phyloP scores from a whole-genome alignment of 2,329 filamentous ascomycete species.

The Pseudocercospora pini-densiflorae region DNA sequence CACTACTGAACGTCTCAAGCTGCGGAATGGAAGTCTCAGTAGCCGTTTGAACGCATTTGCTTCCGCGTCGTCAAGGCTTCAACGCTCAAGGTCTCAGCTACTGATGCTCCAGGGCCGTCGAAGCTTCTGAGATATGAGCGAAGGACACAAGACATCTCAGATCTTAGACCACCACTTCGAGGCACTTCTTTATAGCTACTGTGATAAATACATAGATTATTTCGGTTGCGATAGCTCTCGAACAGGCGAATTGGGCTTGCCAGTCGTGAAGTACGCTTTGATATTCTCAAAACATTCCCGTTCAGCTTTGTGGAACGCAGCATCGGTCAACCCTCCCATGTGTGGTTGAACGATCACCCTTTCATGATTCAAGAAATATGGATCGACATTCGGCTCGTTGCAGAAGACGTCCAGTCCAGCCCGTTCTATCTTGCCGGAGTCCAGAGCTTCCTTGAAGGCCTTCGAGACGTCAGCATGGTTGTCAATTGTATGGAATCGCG shows the following conservation, averaged over 20 bases:
- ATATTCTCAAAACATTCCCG: conserved; percentile 70
- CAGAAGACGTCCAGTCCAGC: conserved; percentile 57
- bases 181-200: too few species aligned
- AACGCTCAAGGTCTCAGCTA: too few species aligned
- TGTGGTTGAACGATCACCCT: conserved; percentile 68
- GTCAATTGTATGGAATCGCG: too few species aligned
- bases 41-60: too few species aligned
- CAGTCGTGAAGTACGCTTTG: conserved; percentile 59
- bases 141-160: too few species aligned
- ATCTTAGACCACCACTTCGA: too few species aligned
- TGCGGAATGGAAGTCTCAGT: too few species aligned
- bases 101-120: too few species aligned
- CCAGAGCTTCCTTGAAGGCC: conserved; percentile 53
- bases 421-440: conserved; percentile 51
- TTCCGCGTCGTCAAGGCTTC: too few species aligned
- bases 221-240: conserved; percentile 24
- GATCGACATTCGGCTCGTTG: conserved; percentile 55
- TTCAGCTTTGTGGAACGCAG: conserved; percentile 70
- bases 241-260: conserved; percentile 62
- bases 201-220: too few species aligned
- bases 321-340: conserved; percentile 69
- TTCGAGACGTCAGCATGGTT: conserved; percentile 10
- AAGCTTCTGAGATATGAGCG: too few species aligned
- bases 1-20: too few species aligned
- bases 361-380: conserved; percentile 48